These are phyloP conservation scores for Russula griseocarnosa DNA, from an alignment of 768 basidiomycete species.

Conservation along the genomic window DNA sequence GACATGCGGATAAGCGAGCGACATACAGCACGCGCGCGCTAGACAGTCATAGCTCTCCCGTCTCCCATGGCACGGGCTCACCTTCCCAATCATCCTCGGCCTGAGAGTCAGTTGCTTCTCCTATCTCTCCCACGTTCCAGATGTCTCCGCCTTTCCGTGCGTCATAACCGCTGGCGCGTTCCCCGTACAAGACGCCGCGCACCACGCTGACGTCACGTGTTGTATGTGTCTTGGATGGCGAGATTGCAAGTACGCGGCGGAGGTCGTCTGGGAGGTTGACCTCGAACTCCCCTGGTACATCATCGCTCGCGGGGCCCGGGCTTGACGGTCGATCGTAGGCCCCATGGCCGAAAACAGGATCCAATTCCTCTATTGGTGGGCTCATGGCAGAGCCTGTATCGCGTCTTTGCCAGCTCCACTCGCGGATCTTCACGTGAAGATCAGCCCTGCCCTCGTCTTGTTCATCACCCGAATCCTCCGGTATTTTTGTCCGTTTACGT, in stretches of 20 bases:
- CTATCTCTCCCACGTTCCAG: constrained; percentile 70
- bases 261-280: constrained; percentile 65
- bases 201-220: constrained; percentile 42
- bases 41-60: constrained; percentile 59
- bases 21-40: constrained; percentile 30
- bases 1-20: constrained; percentile 29
- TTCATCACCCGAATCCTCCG: constrained; percentile 32
- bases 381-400: constrained; percentile 9
- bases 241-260: constrained; percentile 59
- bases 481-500: constrained; percentile 52
- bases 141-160: constrained; percentile 63
- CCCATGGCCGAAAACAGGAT: constrained; percentile 19
- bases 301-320: constrained; percentile 31
- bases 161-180: constrained; percentile 53
- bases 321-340: constrained; percentile 23
- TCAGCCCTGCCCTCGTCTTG: constrained; percentile 30
- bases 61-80: constrained; percentile 78
- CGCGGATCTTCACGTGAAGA: constrained; percentile 33
- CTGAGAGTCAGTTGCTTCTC: constrained; percentile 34
- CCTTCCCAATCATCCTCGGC: constrained; percentile 60
- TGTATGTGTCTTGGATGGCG: constrained; percentile 38
- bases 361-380: constrained; percentile 22
- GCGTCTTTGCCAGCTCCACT: constrained; percentile 31
- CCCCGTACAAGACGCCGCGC: constrained; percentile 57
- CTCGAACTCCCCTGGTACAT: constrained; percentile 42